phyloP scores from a whole-genome alignment of 2,329 filamentous ascomycete genomes.

The Colletotrichum sp. region DNA sequence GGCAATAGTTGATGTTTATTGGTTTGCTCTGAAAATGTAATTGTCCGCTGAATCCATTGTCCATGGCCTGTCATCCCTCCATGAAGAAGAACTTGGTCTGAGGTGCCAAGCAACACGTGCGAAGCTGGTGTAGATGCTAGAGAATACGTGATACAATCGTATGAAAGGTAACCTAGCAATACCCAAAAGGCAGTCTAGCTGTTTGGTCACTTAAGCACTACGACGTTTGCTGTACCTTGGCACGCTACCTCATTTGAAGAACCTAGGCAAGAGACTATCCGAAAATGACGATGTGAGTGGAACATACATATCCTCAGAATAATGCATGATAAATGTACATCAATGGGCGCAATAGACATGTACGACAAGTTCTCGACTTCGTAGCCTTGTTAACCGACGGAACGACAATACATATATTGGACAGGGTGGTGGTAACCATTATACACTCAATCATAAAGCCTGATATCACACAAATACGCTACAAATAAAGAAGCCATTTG shows the following conservation, averaged over 20 bases:
- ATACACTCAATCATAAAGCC: background rate
- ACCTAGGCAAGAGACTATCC: background rate
- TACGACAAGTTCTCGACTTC: background rate
- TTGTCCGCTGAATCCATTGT: background rate
- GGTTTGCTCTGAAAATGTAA: background rate
- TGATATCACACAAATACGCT: fast-evolving
- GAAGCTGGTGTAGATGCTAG: background rate
- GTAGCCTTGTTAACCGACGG: background rate
- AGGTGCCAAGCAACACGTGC: background rate
- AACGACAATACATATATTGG: background rate
- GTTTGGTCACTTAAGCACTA: background rate
- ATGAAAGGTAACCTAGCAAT: background rate
- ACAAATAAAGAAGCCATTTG: background rate
- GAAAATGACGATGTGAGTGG: background rate
- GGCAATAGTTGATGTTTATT: background rate
- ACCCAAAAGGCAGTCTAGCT: background rate
- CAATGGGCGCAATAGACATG: background rate
- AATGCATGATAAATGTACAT: background rate
- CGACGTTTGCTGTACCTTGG: background rate
- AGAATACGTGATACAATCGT: background rate
- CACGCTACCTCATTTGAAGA: background rate
- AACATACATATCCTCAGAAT: background rate
- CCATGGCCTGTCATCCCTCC: background rate
- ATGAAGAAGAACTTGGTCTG: background rate
- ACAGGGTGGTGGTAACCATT: background rate